phyloP scores from a whole-genome alignment of 2,329 filamentous ascomycete species.

The Huntiella decipiens region DNA sequence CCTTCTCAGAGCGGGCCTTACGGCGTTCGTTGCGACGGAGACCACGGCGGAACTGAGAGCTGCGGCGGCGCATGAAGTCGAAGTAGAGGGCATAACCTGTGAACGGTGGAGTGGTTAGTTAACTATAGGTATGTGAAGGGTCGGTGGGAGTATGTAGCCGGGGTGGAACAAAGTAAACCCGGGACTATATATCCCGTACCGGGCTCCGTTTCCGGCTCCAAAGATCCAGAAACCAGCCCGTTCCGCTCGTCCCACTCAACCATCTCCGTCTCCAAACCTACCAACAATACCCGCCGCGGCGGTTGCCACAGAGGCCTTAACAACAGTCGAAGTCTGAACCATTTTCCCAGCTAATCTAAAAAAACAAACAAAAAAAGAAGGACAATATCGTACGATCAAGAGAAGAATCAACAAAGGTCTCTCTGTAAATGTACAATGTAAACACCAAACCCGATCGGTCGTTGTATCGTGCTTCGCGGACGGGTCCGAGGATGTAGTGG shows the following conservation, averaged over 20 bases:
- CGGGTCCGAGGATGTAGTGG: too few species aligned
- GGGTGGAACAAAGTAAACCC: neutral
- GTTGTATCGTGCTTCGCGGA: too few species aligned
- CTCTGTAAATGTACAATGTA: neutral
- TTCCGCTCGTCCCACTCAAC: neutral
- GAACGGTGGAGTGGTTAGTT: neutral
- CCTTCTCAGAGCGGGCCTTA: slow-evolving; percentile 52
- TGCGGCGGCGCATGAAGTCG: slow-evolving; percentile 44
- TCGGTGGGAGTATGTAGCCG: slow-evolving; percentile 6
- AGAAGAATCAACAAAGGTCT: neutral
- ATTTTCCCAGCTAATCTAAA: slow-evolving; percentile 14
- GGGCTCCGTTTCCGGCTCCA: neutral
- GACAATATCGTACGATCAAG: neutral
- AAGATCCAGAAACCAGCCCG: neutral
- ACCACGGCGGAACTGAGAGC: slow-evolving; percentile 45
- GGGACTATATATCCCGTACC: neutral
- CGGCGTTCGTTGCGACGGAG: slow-evolving; percentile 59
- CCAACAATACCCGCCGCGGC: slow-evolving; percentile 40
- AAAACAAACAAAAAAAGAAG: neutral
- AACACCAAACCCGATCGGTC: neutral
- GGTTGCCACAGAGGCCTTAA: slow-evolving; percentile 42
- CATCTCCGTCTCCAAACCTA: slow-evolving; percentile 19
- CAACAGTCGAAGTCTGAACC: slow-evolving; percentile 34
- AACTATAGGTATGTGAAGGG: neutral
- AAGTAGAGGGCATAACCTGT: slow-evolving; percentile 51